phyloP scores from a whole-genome alignment of 805 yeast genomes.

The Ogataea angusta region DNA sequence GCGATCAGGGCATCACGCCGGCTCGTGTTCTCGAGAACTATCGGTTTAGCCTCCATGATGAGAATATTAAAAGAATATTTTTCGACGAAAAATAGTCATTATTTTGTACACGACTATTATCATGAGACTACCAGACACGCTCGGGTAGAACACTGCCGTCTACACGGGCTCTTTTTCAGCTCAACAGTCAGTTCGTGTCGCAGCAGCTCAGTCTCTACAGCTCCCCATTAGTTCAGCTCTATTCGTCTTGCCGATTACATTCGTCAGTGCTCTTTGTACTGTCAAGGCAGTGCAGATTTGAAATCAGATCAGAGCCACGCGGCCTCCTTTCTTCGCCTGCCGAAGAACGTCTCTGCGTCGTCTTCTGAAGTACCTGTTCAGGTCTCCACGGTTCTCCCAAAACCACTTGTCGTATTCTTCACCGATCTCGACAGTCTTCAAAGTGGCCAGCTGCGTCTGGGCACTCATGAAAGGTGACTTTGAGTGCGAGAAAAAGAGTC shows the following conservation, averaged over 20 bases:
- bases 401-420: conserved; percentile 68
- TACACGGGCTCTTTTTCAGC: too few relatives aligned
- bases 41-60: conserved; percentile 31
- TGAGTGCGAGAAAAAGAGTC: conserved; percentile 75
- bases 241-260: too few relatives aligned
- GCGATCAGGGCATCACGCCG: conserved; percentile 93
- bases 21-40: conserved; percentile 58
- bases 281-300: background rate
- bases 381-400: conserved; percentile 78
- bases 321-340: conserved; percentile 39
- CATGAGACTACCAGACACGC: background rate
- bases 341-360: conserved; percentile 71
- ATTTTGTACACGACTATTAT: conserved; percentile 3
- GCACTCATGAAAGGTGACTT: conserved; percentile 86
- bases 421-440: conserved; percentile 37
- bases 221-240: too few relatives aligned
- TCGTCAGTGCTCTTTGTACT: too few relatives aligned
- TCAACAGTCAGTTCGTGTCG: too few relatives aligned
- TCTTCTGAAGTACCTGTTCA: conserved; percentile 71
- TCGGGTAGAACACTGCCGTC: too few relatives aligned
- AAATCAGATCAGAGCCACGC: conserved; percentile 9
- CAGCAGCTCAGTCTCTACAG: too few relatives aligned
- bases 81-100: conserved; percentile 12
- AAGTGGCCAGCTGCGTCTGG: conserved; percentile 72
- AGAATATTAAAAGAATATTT: conserved; percentile 6